These are phyloP conservation scores for Solanum ossicruentum DNA, from an alignment of 257 asterid genomes.

Conservation along the genomic window DNA sequence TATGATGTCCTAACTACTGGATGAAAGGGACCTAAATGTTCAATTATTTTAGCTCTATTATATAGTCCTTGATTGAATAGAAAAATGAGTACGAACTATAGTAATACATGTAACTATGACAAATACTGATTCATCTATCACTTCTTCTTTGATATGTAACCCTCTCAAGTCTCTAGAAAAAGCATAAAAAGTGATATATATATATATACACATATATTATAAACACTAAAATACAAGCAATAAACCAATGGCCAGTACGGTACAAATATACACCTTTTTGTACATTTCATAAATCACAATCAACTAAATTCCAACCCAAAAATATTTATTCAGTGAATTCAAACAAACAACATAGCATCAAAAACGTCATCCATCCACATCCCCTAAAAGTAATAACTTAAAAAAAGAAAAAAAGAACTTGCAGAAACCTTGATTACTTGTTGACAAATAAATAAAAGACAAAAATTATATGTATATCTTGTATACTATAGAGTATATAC, in stretches of 20 bases:
- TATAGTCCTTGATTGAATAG: background rate
- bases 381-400: background rate
- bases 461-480: background rate
- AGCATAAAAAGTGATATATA: constrained; percentile 12
- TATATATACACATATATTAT: background rate
- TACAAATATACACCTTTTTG: constrained; percentile 5
- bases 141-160: background rate
- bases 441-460: constrained; percentile 32
- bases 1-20: background rate
- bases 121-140: constrained; percentile 7
- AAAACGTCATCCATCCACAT: background rate
- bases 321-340: constrained; percentile 4
- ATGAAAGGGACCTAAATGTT: background rate
- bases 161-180: background rate
- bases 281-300: constrained; percentile 24
- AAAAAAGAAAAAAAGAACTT: background rate
- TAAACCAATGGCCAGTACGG: constrained; percentile 1
- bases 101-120: background rate
- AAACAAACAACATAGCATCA: constrained; percentile 10
- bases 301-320: constrained; percentile 21
- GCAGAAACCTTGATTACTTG: constrained; percentile 9
- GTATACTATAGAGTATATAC: background rate
- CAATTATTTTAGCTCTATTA: background rate
- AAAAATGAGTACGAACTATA: background rate
- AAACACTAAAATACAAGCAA: background rate